These are phyloP conservation scores for Oidiodendron maius DNA, from an alignment of 495 filamentous ascomycete genomes.

Conservation along the genomic window DNA sequence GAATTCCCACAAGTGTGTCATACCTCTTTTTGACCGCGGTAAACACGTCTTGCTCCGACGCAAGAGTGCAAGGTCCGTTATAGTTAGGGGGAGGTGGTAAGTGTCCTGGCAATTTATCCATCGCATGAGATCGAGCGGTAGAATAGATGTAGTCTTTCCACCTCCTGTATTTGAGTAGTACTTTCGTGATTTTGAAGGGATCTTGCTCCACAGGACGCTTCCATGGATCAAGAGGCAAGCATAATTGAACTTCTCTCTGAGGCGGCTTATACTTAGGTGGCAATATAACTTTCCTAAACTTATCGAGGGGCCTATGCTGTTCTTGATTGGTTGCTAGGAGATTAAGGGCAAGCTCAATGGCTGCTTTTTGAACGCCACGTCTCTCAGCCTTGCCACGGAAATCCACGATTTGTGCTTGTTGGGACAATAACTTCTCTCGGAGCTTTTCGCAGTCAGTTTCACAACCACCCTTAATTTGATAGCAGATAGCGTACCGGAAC, in stretches of 20 bases:
- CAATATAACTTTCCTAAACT: conserved; percentile 13
- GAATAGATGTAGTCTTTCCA: conserved; percentile 15
- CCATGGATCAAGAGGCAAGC: conserved; percentile 14
- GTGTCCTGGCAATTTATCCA: background rate
- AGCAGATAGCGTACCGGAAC: conserved; percentile 3
- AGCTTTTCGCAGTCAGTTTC: background rate
- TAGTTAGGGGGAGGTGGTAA: conserved; percentile 15
- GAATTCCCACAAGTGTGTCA: background rate
- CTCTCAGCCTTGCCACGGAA: conserved; percentile 17
- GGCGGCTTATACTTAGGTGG: background rate
- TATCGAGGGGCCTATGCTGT: conserved; percentile 18
- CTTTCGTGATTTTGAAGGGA: conserved; percentile 17
- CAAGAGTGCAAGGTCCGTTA: conserved; percentile 12
- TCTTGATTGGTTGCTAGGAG: conserved; percentile 18
- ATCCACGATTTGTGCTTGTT: background rate
- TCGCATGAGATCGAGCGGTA: conserved; percentile 4
- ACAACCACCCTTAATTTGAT: no score
- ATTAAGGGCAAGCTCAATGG: conserved; percentile 18
- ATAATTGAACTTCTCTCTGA: conserved; percentile 13
- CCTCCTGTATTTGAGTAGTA: conserved; percentile 4
- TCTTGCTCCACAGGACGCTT: conserved; percentile 17
- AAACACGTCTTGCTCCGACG: conserved; percentile 1
- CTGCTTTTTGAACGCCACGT: conserved; percentile 18
- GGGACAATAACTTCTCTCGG: no score
- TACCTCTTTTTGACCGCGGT: background rate